Conservation (phyloP, 805 yeast species). For the Ogataea glucozyma region DNA sequence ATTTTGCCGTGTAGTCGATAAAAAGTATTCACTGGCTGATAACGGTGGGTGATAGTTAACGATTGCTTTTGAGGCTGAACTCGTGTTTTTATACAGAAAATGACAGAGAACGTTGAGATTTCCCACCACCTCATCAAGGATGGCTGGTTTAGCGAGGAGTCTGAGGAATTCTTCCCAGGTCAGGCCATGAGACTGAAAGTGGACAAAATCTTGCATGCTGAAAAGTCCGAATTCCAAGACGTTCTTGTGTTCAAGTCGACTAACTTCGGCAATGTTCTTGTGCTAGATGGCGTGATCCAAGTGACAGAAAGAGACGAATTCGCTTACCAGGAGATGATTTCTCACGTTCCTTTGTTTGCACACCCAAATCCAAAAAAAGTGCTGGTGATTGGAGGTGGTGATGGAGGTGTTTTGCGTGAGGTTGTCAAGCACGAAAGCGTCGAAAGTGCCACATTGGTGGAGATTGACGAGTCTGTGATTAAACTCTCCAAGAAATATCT, state of each 20-base stretch:
- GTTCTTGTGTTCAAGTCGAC: slow-evolving; percentile 75
- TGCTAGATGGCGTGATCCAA: slow-evolving; percentile 86
- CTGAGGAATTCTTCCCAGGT: slow-evolving; percentile 78
- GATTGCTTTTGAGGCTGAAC: not conserved
- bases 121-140: slow-evolving; percentile 54
- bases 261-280: slow-evolving; percentile 83
- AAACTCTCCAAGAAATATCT: slow-evolving; percentile 67
- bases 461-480: slow-evolving; percentile 84
- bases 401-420: slow-evolving; percentile 92
- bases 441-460: slow-evolving; percentile 75
- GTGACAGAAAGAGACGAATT: slow-evolving; percentile 92
- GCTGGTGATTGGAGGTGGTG: slow-evolving; percentile 93
- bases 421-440: slow-evolving; percentile 65
- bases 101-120: slow-evolving; percentile 32
- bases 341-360: slow-evolving; percentile 77
- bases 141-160: slow-evolving; percentile 83
- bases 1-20: slow-evolving; percentile 11
- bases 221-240: slow-evolving; percentile 75
- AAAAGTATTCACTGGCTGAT: too few relatives aligned
- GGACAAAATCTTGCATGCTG: slow-evolving; percentile 62
- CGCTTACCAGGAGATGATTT: slow-evolving; percentile 89
- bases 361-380: slow-evolving; percentile 76
- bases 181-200: slow-evolving; percentile 76
- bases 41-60: not conserved
- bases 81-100: not conserved